phyloP scores from a whole-genome alignment of 805 yeast genomes.

The Clavispora fructus region DNA sequence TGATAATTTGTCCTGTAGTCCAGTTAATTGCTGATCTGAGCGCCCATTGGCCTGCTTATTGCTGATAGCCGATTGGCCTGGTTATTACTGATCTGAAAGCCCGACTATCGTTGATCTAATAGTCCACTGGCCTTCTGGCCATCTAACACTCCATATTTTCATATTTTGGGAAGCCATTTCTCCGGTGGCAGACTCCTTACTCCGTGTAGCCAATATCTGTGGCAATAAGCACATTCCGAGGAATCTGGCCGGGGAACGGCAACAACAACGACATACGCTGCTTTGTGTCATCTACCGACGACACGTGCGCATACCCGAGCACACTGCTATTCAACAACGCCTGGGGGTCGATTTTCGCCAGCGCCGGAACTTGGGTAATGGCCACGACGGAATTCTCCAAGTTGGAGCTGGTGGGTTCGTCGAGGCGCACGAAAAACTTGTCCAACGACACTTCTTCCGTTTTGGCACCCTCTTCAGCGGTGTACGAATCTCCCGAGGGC shows the following conservation, averaged over 20 bases:
- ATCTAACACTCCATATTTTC: no score
- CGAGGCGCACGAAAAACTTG: conserved; percentile 28
- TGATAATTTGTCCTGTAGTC: no score
- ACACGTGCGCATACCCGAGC: conserved; percentile 71
- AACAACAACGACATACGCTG: conserved; percentile 63
- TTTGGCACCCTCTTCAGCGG: conserved; percentile 22
- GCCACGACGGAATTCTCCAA: conserved; percentile 78
- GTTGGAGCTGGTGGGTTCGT: conserved; percentile 45
- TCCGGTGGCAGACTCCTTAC: conserved; percentile 21
- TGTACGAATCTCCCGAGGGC: conserved; percentile 40
- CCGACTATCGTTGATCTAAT: no score
- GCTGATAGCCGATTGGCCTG: no score
- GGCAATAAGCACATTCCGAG: conserved; percentile 65
- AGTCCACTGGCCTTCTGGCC: no score
- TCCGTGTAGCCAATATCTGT: conserved; percentile 83
- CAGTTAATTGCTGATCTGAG: no score
- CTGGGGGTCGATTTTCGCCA: conserved; percentile 35
- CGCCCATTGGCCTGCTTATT: no score
- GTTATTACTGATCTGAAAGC: no score
- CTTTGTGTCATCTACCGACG: conserved; percentile 70
- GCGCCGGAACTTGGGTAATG: conserved; percentile 34
- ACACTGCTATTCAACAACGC: conserved; percentile 55
- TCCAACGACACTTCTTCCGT: conserved; percentile 20
- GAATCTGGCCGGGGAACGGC: conserved; percentile 86
- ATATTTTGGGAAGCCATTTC: no score